Conservation (phyloP, 2,329 filamentous ascomycete genomes). For the Curvularia sp. region DNA sequence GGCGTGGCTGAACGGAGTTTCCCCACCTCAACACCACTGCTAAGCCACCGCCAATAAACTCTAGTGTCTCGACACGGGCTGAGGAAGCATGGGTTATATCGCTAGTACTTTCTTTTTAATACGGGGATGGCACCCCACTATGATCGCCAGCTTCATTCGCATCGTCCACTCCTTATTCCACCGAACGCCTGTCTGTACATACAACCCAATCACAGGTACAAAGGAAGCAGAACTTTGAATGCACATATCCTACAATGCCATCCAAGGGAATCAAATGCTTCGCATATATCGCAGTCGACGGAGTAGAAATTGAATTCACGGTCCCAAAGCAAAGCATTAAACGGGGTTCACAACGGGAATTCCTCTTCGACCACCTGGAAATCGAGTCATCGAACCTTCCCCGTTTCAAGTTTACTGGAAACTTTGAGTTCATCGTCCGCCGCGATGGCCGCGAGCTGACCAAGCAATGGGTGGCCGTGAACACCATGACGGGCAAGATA, state of each 20-base stretch:
- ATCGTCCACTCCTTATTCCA: not conserved
- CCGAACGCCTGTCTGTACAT: not conserved
- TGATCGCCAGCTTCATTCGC: not conserved
- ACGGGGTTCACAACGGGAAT: constrained; percentile 45
- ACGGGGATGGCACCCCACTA: constrained; percentile 4
- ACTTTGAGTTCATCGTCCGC: constrained; percentile 54
- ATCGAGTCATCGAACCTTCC: constrained; percentile 55
- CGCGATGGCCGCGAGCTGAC: constrained; percentile 51
- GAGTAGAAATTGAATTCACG: constrained; percentile 54
- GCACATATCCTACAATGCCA: constrained; percentile 33
- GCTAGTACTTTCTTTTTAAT: constrained; percentile 3
- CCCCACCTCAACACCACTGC: constrained; percentile 24
- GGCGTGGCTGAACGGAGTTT: constrained; percentile 1
- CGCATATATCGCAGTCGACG: constrained; percentile 47
- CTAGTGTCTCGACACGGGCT: constrained; percentile 16
- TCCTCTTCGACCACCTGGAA: constrained; percentile 53
- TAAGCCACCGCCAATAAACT: constrained; percentile 18
- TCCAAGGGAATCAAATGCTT: constrained; percentile 46
- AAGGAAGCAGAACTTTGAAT: not conserved
- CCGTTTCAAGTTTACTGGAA: constrained; percentile 55
- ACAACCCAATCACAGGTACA: not conserved
- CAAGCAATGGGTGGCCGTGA: constrained; percentile 56
- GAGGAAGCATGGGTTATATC: constrained; percentile 6
- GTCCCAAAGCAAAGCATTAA: constrained; percentile 51
- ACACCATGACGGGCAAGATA: constrained; percentile 55